phyloP scores from a whole-genome alignment of 176 grass and related monocot genomes.

The Avena sativa region DNA sequence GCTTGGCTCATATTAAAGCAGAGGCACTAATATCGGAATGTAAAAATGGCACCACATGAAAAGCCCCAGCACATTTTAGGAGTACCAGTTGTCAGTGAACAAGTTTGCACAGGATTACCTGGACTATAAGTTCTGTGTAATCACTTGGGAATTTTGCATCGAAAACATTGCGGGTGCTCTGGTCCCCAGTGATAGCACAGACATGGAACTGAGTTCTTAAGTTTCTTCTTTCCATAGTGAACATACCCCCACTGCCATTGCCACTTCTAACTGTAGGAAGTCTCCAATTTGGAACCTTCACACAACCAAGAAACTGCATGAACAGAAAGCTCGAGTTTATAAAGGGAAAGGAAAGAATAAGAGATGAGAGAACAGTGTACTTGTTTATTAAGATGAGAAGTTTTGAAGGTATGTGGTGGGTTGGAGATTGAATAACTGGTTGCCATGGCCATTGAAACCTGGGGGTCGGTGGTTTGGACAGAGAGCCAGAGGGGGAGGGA shows the following conservation, averaged over 20 bases:
- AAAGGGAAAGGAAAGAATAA: not conserved
- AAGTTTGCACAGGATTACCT: slow-evolving; percentile 53
- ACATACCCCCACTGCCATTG: not conserved
- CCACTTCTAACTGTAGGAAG: slow-evolving; percentile 29
- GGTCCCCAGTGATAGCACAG: slow-evolving; percentile 57
- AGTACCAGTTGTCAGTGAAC: slow-evolving; percentile 12
- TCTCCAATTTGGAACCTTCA: slow-evolving; percentile 38
- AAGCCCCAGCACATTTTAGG: not conserved
- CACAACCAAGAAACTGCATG: slow-evolving; percentile 1
- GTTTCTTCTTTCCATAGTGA: slow-evolving; percentile 27
- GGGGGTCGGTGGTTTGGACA: not conserved
- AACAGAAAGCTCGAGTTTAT: slow-evolving; percentile 13
- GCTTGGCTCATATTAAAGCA: slow-evolving; percentile 22
- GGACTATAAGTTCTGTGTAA: slow-evolving; percentile 74
- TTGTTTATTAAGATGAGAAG: slow-evolving; percentile 35
- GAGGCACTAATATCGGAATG: slow-evolving; percentile 7
- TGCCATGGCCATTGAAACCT: slow-evolving; percentile 48
- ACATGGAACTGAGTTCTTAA: slow-evolving; percentile 36
- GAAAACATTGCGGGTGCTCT: slow-evolving; percentile 45
- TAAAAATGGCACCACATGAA: not conserved
- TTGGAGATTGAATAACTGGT: slow-evolving; percentile 42
- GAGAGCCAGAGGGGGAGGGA: not conserved
- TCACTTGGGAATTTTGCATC: slow-evolving; percentile 67
- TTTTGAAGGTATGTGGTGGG: slow-evolving; percentile 34
- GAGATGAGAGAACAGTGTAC: slow-evolving; percentile 19